Percentiles rank a stretch among this genome's conserved stretches.
Conservation (phyloP, 768 basidiomycete genomes). For the Auriscalpium vulgare region DNA sequence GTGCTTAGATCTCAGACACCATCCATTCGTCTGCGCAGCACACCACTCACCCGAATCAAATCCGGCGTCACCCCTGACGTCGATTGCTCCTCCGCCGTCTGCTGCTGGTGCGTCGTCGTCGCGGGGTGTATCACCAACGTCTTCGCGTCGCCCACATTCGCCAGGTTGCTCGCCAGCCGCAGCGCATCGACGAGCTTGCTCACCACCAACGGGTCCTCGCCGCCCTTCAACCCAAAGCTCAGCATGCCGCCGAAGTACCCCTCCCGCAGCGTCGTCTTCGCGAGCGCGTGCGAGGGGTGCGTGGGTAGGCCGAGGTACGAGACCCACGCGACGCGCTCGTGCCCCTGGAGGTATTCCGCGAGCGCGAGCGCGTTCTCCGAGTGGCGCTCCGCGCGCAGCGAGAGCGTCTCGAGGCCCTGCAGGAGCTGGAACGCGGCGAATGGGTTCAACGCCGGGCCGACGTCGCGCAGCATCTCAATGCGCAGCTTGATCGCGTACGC, state of each 20-base stretch:
- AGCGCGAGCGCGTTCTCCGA: conserved; percentile 62
- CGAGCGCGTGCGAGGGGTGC: conserved; percentile 55
- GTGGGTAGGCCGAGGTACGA: conserved; percentile 62
- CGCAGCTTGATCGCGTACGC: conserved; percentile 67
- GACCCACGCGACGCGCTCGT: conserved; percentile 68
- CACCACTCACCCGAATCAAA: conserved; percentile 52
- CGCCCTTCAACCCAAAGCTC: conserved; percentile 67
- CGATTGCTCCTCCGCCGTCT: conserved; percentile 50
- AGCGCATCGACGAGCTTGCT: conserved; percentile 63
- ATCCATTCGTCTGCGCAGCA: background rate
- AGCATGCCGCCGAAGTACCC: conserved; percentile 64
- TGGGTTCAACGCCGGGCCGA: conserved; percentile 60
- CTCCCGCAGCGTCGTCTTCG: conserved; percentile 47
- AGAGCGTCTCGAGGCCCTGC: conserved; percentile 75
- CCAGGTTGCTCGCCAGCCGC: conserved; percentile 62
- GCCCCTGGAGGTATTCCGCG: conserved; percentile 52
- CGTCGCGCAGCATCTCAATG: conserved; percentile 52
- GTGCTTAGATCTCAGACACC: background rate
- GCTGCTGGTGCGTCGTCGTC: conserved; percentile 69
- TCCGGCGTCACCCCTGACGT: conserved; percentile 69
- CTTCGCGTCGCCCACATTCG: conserved; percentile 75
- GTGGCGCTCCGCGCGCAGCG: conserved; percentile 64
- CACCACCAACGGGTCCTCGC: conserved; percentile 28
- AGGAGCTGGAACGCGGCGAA: conserved; percentile 69
- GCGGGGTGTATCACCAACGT: conserved; percentile 76